phyloP scores from a whole-genome alignment of 768 basidiomycete genomes.

The Boletus rubescentipes region DNA sequence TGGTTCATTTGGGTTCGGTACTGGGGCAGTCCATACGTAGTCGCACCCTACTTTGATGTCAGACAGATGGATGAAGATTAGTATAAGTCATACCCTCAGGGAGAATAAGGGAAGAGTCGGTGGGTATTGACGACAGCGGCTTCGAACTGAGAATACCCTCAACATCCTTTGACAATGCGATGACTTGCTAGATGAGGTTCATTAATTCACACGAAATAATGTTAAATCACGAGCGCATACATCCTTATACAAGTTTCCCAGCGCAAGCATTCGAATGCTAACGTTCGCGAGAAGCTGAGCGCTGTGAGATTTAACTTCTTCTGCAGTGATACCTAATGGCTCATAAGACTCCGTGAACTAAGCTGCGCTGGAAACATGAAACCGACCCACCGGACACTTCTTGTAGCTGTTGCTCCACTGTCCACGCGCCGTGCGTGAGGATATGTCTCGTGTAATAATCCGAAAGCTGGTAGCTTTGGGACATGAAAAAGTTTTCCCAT shows the following conservation, averaged over 20 bases:
- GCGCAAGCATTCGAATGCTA: slow-evolving; percentile 69
- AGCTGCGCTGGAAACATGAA: not conserved
- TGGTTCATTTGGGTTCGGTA: slow-evolving; percentile 81
- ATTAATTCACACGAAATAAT: not conserved
- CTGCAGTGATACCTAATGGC: slow-evolving; percentile 60
- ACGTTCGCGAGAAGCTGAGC: slow-evolving; percentile 58
- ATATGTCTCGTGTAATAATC: slow-evolving; percentile 75
- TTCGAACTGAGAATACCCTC: slow-evolving; percentile 64
- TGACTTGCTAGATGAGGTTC: slow-evolving; percentile 60
- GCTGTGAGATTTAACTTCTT: slow-evolving; percentile 68
- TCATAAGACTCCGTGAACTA: not conserved
- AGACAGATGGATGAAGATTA: not conserved
- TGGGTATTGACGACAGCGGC: slow-evolving; percentile 40
- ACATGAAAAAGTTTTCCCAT: slow-evolving; percentile 86
- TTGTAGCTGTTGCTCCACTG: slow-evolving; percentile 69
- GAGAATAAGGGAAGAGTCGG: slow-evolving; percentile 56
- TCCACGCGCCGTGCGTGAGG: slow-evolving; percentile 71
- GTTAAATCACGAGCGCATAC: slow-evolving; percentile 41
- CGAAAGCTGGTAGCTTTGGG: slow-evolving; percentile 77
- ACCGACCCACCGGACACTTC: slow-evolving; percentile 66
- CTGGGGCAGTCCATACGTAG: slow-evolving; percentile 58
- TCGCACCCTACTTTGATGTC: slow-evolving; percentile 56
- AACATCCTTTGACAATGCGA: slow-evolving; percentile 64
- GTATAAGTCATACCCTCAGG: slow-evolving; percentile 54
- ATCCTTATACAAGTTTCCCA: slow-evolving; percentile 84